phyloP scores from a whole-genome alignment of 345 rosid genomes.

The Murraya paniculata region DNA sequence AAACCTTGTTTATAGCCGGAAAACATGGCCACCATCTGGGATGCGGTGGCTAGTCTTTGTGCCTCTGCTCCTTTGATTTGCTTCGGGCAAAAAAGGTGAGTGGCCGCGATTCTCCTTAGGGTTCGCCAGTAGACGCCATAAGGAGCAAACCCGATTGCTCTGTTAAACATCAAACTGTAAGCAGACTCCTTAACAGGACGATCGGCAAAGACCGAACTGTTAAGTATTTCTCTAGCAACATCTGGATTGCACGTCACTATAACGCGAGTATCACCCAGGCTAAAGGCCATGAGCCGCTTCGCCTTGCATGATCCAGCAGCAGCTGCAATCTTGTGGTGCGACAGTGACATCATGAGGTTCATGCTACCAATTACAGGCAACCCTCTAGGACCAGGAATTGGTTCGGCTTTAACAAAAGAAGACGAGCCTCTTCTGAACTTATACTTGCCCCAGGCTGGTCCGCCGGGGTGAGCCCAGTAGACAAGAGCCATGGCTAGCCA shows the following conservation, averaged over 20 bases:
- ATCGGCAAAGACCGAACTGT: constrained; percentile 62
- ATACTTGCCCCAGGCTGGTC: constrained; percentile 75
- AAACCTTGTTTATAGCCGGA: constrained; percentile 23
- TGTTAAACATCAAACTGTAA: constrained; percentile 61
- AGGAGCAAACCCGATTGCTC: constrained; percentile 83
- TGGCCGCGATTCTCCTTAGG: constrained; percentile 53
- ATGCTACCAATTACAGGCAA: constrained; percentile 66
- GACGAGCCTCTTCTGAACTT: constrained; percentile 17
- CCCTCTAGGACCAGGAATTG: constrained; percentile 76
- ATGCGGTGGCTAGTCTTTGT: constrained; percentile 42
- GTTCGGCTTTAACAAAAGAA: constrained; percentile 2
- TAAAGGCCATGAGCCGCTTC: constrained; percentile 65
- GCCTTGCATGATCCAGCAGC: constrained; percentile 42
- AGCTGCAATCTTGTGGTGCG: constrained; percentile 56
- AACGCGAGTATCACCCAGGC: constrained; percentile 63
- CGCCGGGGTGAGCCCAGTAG: constrained; percentile 65
- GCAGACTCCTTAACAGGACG: constrained; percentile 81
- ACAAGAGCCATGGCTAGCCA: constrained; percentile 41
- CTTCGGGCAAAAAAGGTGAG: constrained; percentile 61
- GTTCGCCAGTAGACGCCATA: constrained; percentile 79
- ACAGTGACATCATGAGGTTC: constrained; percentile 53
- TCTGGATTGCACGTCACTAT: constrained; percentile 66
- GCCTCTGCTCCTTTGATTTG: constrained; percentile 48
- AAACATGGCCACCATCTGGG: constrained; percentile 45
- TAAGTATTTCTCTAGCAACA: constrained; percentile 65